These are phyloP conservation scores for Phytophthora pinifolia DNA, from an alignment of 352 stramenopile genomes.

Conservation along the genomic window DNA sequence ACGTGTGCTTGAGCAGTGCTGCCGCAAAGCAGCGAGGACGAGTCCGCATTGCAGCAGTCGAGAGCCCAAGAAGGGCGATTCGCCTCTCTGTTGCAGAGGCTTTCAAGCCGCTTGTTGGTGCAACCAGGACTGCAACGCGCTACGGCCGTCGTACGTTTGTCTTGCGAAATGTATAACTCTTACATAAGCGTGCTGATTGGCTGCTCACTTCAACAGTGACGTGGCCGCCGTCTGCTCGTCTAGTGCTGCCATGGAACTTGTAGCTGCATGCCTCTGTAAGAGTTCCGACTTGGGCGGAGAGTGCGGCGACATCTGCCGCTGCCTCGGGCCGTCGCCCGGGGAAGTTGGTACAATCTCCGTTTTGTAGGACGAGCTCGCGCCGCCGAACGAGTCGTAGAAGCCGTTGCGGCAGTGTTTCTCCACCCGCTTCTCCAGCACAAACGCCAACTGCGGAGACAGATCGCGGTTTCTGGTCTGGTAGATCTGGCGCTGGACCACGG, in stretches of 20 bases:
- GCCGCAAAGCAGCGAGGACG: no score
- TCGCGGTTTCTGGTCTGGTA: constrained; percentile 61
- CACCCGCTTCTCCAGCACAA: constrained; percentile 70
- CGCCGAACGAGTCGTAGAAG: constrained; percentile 38
- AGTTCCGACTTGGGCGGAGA: constrained; percentile 4
- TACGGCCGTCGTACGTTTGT: no score
- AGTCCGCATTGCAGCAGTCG: no score
- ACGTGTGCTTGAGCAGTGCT: no score
- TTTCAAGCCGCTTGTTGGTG: no score
- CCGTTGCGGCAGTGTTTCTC: constrained; percentile 51
- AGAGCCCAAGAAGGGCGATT: no score
- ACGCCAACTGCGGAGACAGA: constrained; percentile 68
- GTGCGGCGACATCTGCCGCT: constrained; percentile 7
- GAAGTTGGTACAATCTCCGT: constrained; percentile 30
- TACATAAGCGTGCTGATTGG: constrained; percentile 3
- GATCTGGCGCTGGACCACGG: constrained; percentile 72
- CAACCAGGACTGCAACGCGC: no score
- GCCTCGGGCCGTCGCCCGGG: constrained; percentile 2
- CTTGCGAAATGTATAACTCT: no score
- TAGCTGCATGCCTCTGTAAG: neutral
- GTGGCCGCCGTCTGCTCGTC: neutral
- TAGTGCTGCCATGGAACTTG: neutral
- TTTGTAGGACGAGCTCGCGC: constrained; percentile 46
- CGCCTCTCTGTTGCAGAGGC: no score
- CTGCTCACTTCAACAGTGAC: constrained; percentile 16